These are phyloP conservation scores for Aspergillus coremiiformis DNA, from an alignment of 495 filamentous ascomycete species.

Conservation along the genomic window DNA sequence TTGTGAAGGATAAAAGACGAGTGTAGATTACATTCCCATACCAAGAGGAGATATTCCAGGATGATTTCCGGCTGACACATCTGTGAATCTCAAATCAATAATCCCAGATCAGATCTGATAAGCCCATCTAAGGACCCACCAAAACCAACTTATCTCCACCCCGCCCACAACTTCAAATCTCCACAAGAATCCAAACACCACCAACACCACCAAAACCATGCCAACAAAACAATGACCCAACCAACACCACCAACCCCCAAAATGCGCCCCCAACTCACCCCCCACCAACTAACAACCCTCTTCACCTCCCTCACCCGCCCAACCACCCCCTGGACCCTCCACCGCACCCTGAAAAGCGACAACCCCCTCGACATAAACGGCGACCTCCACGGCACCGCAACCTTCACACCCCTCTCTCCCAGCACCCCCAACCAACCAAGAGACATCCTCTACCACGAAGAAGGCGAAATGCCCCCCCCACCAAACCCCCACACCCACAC, in stretches of 20 bases:
- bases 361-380: constrained; percentile 38
- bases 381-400: constrained; percentile 34
- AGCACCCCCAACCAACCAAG: not conserved
- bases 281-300: constrained; percentile 2
- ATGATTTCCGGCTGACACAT: no score
- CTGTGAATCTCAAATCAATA: no score
- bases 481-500: not conserved
- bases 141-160: no score
- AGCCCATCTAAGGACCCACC: no score
- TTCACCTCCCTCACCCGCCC: constrained; percentile 27
- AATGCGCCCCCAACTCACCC: not conserved
- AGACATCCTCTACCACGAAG: constrained; percentile 40
- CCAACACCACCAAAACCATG: not conserved
- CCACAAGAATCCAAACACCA: not conserved
- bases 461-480: constrained; percentile 33
- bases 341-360: constrained; percentile 36
- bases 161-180: not conserved
- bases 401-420: constrained; percentile 25
- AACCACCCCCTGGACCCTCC: constrained; percentile 30
- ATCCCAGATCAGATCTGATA: not conserved
- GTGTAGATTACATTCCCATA: no score
- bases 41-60: no score
- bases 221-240: not conserved
- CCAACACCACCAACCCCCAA: not conserved
- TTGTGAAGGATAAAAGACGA: no score